Evolutionary conservation across 179 eudicot species (phyloP).

Genomic region (Monotropa hypopitys): DNA sequence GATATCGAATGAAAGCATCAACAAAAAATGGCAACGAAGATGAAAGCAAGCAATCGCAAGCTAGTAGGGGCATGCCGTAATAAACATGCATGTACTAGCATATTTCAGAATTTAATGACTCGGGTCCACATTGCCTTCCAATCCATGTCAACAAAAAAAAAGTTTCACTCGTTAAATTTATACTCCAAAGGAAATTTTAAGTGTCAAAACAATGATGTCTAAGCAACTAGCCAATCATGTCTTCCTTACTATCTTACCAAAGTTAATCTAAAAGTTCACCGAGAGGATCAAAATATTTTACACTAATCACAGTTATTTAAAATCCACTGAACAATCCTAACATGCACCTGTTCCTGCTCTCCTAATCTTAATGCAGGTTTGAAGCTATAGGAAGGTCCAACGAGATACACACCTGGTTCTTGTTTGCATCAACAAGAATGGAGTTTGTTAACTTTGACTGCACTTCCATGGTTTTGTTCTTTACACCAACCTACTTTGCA

Average conservation of each 20-base stretch:
- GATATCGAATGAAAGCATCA: not conserved
- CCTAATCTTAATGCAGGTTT: not conserved
- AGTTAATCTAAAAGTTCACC: not conserved
- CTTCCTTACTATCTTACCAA: not conserved
- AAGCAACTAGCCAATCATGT: not conserved
- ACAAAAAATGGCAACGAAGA: not conserved
- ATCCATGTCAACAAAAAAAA: not conserved
- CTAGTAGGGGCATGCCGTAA: not conserved
- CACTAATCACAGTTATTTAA: not conserved
- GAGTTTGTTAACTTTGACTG: conserved; percentile 73
- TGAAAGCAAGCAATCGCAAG: conserved; percentile 4
- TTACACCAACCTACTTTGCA: conserved; percentile 74
- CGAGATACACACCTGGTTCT: conserved; percentile 56
- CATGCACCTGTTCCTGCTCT: not conserved
- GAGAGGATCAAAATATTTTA: conserved; percentile 1
- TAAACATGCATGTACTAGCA: not conserved
- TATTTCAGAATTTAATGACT: not conserved
- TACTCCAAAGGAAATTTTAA: not conserved
- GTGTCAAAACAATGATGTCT: not conserved
- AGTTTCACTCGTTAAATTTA: not conserved
- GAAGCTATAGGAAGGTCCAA: not conserved
- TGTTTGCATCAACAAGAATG: conserved; percentile 67
- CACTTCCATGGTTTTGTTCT: conserved; percentile 63
- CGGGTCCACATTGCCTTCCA: not conserved
- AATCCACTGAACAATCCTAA: not conserved